Evolutionary conservation across 352 stramenopile species (phyloP), one percentile per base, ranked within the genome.

Genomic region (Phytopythium chamaehyphon): DNA sequence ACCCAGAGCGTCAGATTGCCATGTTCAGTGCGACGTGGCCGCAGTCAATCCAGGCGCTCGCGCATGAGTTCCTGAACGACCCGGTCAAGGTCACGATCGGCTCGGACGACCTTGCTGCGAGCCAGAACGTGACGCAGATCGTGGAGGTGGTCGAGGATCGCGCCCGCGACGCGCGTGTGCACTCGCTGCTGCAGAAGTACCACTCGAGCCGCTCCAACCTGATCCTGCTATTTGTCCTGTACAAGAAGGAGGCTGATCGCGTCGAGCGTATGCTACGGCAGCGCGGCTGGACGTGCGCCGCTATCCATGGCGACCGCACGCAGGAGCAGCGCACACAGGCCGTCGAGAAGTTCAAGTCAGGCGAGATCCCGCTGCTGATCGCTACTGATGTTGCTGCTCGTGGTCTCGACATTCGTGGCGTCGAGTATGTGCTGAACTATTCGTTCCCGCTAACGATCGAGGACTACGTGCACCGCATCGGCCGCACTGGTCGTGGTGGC

Each of bases 1-100:
- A 93, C 63, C 50, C 60, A 24, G 72, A 93, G 64, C 83, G 95
- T 19, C 94, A 98, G 70, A 98, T 97, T 64, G 91, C 92, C 58
- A 99, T 99, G 95, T 99, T 99, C 77, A 95, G 77, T 24, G 95
- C 96, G 12, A 99, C 95, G 23, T 98, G 96, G 96, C 96, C 96
- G 28, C 87, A 97, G 61, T 96, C 80, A 23, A 98, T 99, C 62
- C 95, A 98, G 67, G 87, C 93, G 54, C 86, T 99, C 47, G 96
- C 96, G 21, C 79, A 96, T 52, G 93, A 98, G 59, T 99, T 98
- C 68, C 85, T 99, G 52, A 74, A 68, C 2, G 75, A 98, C 65
- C 90, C 93, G 0, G 86, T 98, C 43, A 96, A 96, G 62, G 83
- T 98, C 31, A 96, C 85, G 26, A 95, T 97, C 33, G 83, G 96